A percentile compares a stretch with the other conserved stretches of the same genome.
Conservation (phyloP, 371 early-diverging fungal species). For the Mortierella sp. region DNA sequence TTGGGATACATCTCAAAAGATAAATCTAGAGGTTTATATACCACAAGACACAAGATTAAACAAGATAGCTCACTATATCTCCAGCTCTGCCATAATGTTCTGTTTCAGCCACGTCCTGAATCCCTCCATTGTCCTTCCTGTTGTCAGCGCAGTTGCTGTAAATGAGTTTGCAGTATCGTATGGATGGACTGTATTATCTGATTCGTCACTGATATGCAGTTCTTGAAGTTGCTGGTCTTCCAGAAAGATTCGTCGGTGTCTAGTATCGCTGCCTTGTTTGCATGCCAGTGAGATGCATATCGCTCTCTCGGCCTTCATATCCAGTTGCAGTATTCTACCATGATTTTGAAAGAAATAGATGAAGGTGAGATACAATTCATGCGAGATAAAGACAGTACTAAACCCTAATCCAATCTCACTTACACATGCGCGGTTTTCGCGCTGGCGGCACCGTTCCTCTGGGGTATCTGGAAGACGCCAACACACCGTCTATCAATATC, state of each 20-base stretch:
- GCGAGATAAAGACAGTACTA: background rate
- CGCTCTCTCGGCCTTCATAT: conserved; percentile 23
- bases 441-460: background rate
- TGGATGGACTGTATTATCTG: conserved; percentile 16
- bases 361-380: background rate
- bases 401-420: background rate
- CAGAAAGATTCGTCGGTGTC: conserved; percentile 20
- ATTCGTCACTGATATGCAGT: background rate
- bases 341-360: background rate
- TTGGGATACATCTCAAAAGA: too few species aligned
- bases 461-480: conserved; percentile 40
- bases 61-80: conserved; percentile 1
- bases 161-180: conserved; percentile 7
- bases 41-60: too few species aligned
- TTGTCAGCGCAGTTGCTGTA: too few species aligned
- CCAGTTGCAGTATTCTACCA: conserved; percentile 24
- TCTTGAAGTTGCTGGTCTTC: conserved; percentile 29
- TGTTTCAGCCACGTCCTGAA: conserved; percentile 36
- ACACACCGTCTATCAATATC: conserved; percentile 53
- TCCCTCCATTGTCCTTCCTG: conserved; percentile 18
- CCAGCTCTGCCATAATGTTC: conserved; percentile 28
- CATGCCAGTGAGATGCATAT: conserved; percentile 25
- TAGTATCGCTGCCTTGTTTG: conserved; percentile 14
- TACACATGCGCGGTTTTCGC: conserved; percentile 17
- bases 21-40: too few species aligned